Evolutionary conservation across 1,284 basidiomycete species (phyloP), one percentile per base, ranked within the genome.

Genomic region (Sporisorium scitamineum): DNA sequence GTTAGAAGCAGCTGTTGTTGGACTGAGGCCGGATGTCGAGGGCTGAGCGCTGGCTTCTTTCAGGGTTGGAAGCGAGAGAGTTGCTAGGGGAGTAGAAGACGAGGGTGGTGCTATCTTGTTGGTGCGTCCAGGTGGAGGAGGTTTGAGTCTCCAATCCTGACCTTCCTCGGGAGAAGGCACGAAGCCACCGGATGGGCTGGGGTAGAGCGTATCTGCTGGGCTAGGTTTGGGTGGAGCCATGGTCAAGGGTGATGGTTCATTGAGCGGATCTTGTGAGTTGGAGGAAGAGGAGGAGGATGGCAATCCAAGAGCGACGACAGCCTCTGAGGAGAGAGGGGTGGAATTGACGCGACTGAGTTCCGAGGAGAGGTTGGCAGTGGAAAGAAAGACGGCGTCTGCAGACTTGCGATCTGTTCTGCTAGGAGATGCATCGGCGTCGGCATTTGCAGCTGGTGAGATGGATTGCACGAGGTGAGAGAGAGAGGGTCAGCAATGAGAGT

Each of bases 161-260:
- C 76, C 76, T 44, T 78, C 76, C 29, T 78, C 77, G 3, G 77
- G 77, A 3, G 74, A 70, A 18, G 77, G 77, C 5, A 79, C 77
- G 48, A 79, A 79, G 20, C 77, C 77, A 18, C 77, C 77, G 3
- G 77, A 79, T 4, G 77, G 77, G 20, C 72, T 76, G 0, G 77
- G 77, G 34, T 76, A 79, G n/a, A 79, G 70, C 13, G 77, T 77
- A 22, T 79, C 73, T 29, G 69, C 72, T 14, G 77, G 74, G 2
- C 63, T 58, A 5, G 76, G 73, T 34, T 78, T 78, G 0, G 75
- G 75, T 10, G 75, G 75, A 22, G 75, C 75, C 52, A 77, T 55
- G 24, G 70, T 77, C 39, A 73, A 48, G 0, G 63, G 66, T 9
- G 70, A 56, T 7, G 65, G 61, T 29, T 68, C 69, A 8, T 32